Conservation (phyloP, 106 monocot species). For the Apostasia ramifera region DNA sequence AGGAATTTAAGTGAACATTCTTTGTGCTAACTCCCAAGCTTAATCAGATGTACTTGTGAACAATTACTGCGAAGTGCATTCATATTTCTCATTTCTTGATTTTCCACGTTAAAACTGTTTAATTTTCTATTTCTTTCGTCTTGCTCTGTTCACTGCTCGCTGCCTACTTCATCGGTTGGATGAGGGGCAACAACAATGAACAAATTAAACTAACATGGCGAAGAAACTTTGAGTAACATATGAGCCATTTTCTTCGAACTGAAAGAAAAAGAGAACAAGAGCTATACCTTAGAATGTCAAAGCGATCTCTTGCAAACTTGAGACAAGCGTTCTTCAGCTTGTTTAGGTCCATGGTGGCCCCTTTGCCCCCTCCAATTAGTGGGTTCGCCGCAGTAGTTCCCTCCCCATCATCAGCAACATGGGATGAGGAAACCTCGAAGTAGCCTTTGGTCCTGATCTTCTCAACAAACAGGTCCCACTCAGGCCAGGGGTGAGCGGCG, state of each 20-base stretch:
- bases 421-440: not conserved
- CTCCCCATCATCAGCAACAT: not conserved
- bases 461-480: conserved; percentile 17
- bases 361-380: not conserved
- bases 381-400: not conserved
- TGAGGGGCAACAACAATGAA: not conserved
- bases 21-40: too few relatives aligned
- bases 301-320: conserved; percentile 68
- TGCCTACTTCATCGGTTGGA: too few relatives aligned
- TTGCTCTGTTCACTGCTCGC: too few relatives aligned
- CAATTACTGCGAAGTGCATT: too few relatives aligned
- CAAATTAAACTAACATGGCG: not conserved
- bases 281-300: conserved; percentile 62
- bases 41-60: too few relatives aligned
- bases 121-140: too few relatives aligned
- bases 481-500: conserved; percentile 16
- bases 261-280: not conserved
- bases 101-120: too few relatives aligned
- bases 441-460: conserved; percentile 22
- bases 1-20: too few relatives aligned
- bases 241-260: not conserved
- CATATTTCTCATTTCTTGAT: too few relatives aligned
- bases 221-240: not conserved
- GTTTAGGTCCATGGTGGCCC: conserved; percentile 20
- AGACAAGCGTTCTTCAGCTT: conserved; percentile 65